Base-by-base conservation (phyloP, 495 filamentous ascomycete species). In the Trichoderma virens region DNA sequence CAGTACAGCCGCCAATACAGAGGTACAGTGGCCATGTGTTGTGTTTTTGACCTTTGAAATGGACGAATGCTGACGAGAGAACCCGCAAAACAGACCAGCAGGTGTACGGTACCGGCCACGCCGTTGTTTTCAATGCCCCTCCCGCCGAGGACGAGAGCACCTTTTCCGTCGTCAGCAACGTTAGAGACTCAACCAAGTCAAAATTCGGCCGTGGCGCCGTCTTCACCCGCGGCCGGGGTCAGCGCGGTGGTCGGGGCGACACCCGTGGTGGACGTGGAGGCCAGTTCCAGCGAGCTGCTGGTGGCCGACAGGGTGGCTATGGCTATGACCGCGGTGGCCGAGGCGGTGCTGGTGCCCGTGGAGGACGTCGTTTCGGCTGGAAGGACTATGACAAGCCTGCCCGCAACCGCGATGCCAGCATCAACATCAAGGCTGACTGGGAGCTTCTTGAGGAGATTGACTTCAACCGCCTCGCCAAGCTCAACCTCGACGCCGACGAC, bases 371-470 rank as follows among this genome's bases (percentile, higher is more conserved):
- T 59, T 97, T 97, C 72, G 95, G 94, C 72, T 98, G 94, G 93
- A 97, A 93, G 76, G 94, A 98, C 73, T 97, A 92, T 73, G 94
- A 98, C 79, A 98, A 98, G 85, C 94, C 94, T 39, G 87, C 94
- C 77, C 87, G 94, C 68, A 97, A 93, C 71, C 90, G 94, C 64
- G 94, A 98, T 80, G 87, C 93, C 8, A 96, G 91, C 34, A 89
- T 98, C 73, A 91, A 90, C 74, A 90, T 97, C 74, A 93, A 93
- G 75, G 83, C 93, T 20, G 92, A 97, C 70, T 98, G 94, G 94
- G 84, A 86, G 70, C 86, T 98, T 80, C 80, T 97, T 51, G 95
- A 98, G 79, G 95, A 98, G 82, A 97, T 98, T 74, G 94, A 98
- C 73, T 98, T 96, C 79, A 93, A 87, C 79, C 90, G 94, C 66